Percentiles rank a stretch among this genome's conserved stretches.
Evolutionary conservation across 345 rosid genomes (phyloP).

Genomic region (Stellera chamaejasme): DNA sequence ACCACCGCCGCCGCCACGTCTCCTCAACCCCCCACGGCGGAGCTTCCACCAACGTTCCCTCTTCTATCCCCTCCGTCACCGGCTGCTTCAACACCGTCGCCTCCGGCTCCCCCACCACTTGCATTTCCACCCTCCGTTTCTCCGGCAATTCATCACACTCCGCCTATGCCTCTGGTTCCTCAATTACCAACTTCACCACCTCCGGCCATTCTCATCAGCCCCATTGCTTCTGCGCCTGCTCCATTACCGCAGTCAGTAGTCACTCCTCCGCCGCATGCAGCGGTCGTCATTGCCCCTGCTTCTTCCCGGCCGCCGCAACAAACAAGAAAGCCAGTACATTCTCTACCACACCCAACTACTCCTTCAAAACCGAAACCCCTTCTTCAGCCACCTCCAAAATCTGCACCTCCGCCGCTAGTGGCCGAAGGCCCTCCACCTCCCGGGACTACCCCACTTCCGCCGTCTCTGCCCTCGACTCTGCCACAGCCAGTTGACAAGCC

Average conservation of each 20-base stretch:
- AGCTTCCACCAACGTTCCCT: background rate
- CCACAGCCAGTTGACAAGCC: slow-evolving; percentile 1
- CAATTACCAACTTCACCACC: slow-evolving; percentile 3
- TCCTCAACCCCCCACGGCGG: background rate
- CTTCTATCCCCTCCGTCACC: background rate
- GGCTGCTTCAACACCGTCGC: background rate
- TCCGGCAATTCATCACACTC: slow-evolving; percentile 6
- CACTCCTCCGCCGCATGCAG: slow-evolving; percentile 6
- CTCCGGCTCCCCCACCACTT: slow-evolving; percentile 1
- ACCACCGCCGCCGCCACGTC: slow-evolving; percentile 1
- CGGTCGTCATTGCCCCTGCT: too few relatives aligned
- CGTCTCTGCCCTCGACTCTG: background rate
- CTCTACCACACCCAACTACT: background rate
- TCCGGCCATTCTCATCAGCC: background rate
- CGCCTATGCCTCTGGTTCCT: slow-evolving; percentile 13
- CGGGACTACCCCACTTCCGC: slow-evolving; percentile 1
- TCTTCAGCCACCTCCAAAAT: background rate
- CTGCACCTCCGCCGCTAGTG: background rate
- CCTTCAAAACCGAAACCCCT: background rate
- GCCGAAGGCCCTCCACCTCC: background rate
- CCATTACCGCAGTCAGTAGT: background rate
- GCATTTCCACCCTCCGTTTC: slow-evolving; percentile 12
- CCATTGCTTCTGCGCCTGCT: background rate
- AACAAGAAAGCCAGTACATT: too few relatives aligned
- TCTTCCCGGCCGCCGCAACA: too few relatives aligned